Evolutionary conservation across 2,329 filamentous ascomycete genomes (phyloP), one percentile per base, ranked within the genome.

Genomic region (Epichloe bromicola): DNA sequence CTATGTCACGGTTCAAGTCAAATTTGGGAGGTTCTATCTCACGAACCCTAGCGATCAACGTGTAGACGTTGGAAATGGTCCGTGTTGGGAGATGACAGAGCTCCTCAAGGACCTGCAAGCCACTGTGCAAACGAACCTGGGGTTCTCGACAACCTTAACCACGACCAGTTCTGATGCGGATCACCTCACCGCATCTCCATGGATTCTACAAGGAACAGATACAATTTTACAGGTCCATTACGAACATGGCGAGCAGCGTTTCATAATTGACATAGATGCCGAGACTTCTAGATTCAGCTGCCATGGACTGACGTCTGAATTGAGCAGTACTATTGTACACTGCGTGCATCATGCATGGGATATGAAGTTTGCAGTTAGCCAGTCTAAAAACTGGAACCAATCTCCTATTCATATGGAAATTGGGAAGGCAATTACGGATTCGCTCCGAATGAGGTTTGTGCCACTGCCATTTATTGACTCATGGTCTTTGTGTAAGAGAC

Each of bases 271-370:
- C 19, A 52, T 67, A 1, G 57, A 66, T 20, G 59, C 61, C 6
- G 41, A 58, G 4, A 62, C 53, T 0, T 62, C 61, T 20, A 30
- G 48, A 2, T 56, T 60, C 49, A 45, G 46, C 14, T 65, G 58
- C 37, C 54, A 54, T 30, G 55, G 58, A 2, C 34, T 46, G 26
- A 36, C 14, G 5, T 46, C 57, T 12, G 59, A 63, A 14, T 14
- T 63, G 2, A 57, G 55, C 2, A 37, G 50, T n/a, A 45, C 62
- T 3, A 59, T 58, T 36, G 44, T 67, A 2, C 65, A 67, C 30
- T 67, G 65, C 34, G 51, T 60, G 5, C 53, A 52, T 5, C 56
- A 59, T 10, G 59, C 64, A 1, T 67, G 65, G 65, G 65, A 66
- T 45, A 51, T 67, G 30, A 59, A 63, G 15, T 48, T 65, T 14